Evolutionary conservation across 352 stramenopile genomes (phyloP), one percentile per base, ranked within the genome.

Genomic region (Pythium pyrilobum): DNA sequence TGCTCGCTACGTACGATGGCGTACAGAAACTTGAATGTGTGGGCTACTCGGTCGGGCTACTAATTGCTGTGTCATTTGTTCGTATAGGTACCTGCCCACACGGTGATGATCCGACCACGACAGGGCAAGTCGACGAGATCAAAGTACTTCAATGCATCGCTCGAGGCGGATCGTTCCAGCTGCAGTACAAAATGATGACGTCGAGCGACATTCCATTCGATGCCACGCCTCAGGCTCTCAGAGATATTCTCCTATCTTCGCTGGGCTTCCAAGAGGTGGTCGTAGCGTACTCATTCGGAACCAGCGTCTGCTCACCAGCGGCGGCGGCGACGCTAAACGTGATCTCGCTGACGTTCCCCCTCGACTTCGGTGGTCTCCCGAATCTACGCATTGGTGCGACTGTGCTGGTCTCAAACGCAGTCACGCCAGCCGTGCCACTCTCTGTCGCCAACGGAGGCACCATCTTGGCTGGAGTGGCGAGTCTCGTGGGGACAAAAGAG

Each of bases 401-500:
- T 3, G 24, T 12, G 11, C 52, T 67, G 8, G 11, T 62, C 5
- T 56, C 59, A 0, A 41, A 52, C 29, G 59, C 47, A 20, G 64
- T 69, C 12, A 24, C 48, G 1, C 49, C 61, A 15, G 36, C n/a
- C 4, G 28, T 20, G 45, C 62, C 13, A 60, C 51, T 87, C 2
- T 20, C 42, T 7, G 56, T 66, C 1, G 77, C 69, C 2, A 77
- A 81, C n/a, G 64, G 78, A 21, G 70, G 77, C 2, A 65, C 52
- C 13, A 25, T 29, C 5, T 68, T 89, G n/a, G 55, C 51, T 16
- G 66, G 66, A 1, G 49, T 83, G 8, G 6, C 45, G 36, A 81
- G 74, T 31, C 66, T 82, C 25, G 70, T 67, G 6, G 92, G 92
- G 7, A 97, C 88, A 0, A 97, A 96, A 57, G 92, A 98, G 54